Conservation (phyloP, 2,329 filamentous ascomycete genomes). For the Camillea tinctor region DNA sequence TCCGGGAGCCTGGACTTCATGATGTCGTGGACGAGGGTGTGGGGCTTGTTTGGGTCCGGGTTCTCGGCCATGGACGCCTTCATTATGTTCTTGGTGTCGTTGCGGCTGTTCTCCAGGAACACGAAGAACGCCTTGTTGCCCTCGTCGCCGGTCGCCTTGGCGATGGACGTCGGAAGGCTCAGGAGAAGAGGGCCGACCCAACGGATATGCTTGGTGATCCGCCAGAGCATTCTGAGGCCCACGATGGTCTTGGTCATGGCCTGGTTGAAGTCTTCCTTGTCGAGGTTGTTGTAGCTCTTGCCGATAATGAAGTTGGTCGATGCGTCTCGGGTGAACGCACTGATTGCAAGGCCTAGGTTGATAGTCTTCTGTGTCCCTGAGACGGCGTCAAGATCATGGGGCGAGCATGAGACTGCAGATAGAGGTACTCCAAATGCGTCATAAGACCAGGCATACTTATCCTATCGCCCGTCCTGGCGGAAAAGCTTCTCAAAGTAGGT, state of each 20-base stretch:
- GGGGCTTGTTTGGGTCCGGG: background rate
- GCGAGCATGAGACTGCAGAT: constrained; percentile 2
- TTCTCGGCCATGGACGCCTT: background rate
- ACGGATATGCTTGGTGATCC: constrained; percentile 5
- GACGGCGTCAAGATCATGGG: constrained; percentile 5
- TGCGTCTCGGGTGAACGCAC: constrained; percentile 10
- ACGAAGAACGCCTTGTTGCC: background rate
- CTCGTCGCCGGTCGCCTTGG: background rate
- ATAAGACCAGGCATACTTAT: constrained; percentile 14
- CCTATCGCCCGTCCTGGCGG: constrained; percentile 13
- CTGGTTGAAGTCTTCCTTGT: constrained; percentile 8
- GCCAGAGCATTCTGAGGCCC: background rate
- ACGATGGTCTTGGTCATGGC: constrained; percentile 1
- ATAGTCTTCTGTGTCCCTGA: constrained; percentile 1
- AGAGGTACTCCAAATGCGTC: constrained; percentile 9
- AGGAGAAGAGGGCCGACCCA: constrained; percentile 3
- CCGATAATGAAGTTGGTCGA: constrained; percentile 9
- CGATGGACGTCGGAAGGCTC: background rate
- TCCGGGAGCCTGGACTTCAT: constrained; percentile 17
- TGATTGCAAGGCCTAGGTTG: constrained; percentile 6
- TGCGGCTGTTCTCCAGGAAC: background rate
- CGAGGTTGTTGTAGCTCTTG: constrained; percentile 8
- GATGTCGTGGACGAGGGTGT: background rate
- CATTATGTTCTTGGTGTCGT: background rate
- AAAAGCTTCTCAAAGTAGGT: constrained; percentile 14